These are phyloP conservation scores for Albifimbria verrucaria DNA, from an alignment of 2,329 filamentous ascomycete genomes.

Conservation along the genomic window DNA sequence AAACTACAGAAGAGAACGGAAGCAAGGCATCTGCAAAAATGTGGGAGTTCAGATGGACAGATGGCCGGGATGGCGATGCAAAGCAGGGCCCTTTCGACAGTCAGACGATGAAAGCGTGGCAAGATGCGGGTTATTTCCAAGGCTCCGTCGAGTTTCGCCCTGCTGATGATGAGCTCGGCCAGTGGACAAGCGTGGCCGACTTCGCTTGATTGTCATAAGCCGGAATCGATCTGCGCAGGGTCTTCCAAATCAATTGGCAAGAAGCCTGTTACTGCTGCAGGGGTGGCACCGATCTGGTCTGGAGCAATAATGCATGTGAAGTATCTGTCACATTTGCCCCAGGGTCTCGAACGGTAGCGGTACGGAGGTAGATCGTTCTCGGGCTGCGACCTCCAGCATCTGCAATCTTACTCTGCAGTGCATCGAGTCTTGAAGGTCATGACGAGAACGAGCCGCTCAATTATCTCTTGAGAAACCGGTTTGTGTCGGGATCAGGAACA, in stretches of 20 bases:
- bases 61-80: slow-evolving; percentile 75
- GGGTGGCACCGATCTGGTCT: not conserved
- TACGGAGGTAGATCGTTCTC: too few species aligned
- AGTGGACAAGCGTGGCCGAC: slow-evolving; percentile 48
- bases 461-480: too few species aligned
- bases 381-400: too few species aligned
- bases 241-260: not conserved
- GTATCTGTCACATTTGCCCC: too few species aligned
- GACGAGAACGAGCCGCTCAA: too few species aligned
- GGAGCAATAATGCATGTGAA: too few species aligned
- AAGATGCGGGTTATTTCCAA: slow-evolving; percentile 88
- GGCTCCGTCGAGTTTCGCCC: slow-evolving; percentile 72
- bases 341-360: too few species aligned
- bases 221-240: not conserved
- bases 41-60: slow-evolving; percentile 94
- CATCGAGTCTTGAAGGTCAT: too few species aligned
- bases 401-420: too few species aligned
- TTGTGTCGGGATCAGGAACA: not conserved
- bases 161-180: slow-evolving; percentile 46
- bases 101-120: slow-evolving; percentile 85
- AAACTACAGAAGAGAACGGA: slow-evolving; percentile 12
- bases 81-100: slow-evolving; percentile 86
- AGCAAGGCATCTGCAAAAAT: slow-evolving; percentile 16
- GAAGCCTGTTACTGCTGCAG: too few species aligned
- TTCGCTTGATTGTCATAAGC: slow-evolving; percentile 42